Evolutionary conservation across 345 rosid species (phyloP), one percentile per base, ranked within the genome.

Genomic region (Citrus trifoliata): DNA sequence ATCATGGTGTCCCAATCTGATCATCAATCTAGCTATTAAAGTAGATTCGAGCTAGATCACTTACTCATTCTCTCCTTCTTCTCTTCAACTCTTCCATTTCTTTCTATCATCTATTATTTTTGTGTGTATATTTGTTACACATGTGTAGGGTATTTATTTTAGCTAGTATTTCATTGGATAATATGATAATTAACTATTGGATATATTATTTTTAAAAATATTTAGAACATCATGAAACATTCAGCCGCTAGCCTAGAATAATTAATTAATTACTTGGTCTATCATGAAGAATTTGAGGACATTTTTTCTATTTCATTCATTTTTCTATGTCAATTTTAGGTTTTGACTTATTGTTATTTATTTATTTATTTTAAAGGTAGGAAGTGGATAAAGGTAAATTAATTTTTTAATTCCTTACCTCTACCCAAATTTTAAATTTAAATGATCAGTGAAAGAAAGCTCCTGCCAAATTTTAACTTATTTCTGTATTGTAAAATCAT

Each of bases 41-140:
- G n/a, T n/a, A n/a, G 76, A 61, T 80, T 80, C n/a, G 21, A 75
- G 40, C 58, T 13, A 24, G 25, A 62, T 51, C 66, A 71, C 58
- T 51, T 25, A 24, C 12, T 77, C 30, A 58, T 18, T 35, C 73
- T 58, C 61, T 33, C 46, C 12, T 55, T 10, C 21, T 66, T 80
- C 73, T 61, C 21, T 48, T 30, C 12, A 65, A 37, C 67, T 51
- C 77, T 64, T 38, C 58, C 68, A 37, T 25, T 10, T 7, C 10
- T 4, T 12, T 62, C 21, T 10, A 19, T 66, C 12, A 1, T 51
- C 22, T 51, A 18, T 42, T 42, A 42, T 10, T 42, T 42, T 12
- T 3, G 48, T 42, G 48, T 10, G 3, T 42, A 12, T 42, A 42
- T 42, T 42, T 42, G 16, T 42, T 42, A 42, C 48, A 12, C 14